Conservation (phyloP, 331 rosid genomes). For the Cydonia oblonga region DNA sequence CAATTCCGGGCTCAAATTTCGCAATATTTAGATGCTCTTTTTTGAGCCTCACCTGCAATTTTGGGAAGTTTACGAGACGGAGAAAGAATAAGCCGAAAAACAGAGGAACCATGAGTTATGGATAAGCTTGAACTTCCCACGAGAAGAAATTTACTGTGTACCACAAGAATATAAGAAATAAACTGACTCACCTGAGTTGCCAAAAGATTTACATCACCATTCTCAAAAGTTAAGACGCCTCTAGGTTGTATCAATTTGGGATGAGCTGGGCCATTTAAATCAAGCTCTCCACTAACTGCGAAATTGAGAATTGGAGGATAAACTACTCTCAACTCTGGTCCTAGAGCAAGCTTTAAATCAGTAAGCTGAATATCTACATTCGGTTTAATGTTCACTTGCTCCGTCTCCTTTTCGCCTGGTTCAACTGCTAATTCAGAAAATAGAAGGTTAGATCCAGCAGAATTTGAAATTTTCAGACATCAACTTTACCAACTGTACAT, state of each 20-base stretch:
- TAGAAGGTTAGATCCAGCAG: background rate
- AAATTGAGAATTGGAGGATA: constrained; percentile 84
- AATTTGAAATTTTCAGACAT: background rate
- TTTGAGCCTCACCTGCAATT: constrained; percentile 73
- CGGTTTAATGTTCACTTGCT: constrained; percentile 51
- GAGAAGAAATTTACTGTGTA: background rate
- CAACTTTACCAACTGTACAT: background rate
- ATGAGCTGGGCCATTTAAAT: constrained; percentile 71
- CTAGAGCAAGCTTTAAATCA: constrained; percentile 77
- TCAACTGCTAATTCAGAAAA: constrained; percentile 31
- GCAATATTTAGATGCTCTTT: constrained; percentile 76
- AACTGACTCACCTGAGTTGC: constrained; percentile 76
- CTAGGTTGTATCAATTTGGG: constrained; percentile 71
- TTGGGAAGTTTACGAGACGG: constrained; percentile 10
- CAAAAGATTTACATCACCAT: constrained; percentile 86
- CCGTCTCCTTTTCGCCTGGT: constrained; percentile 48
- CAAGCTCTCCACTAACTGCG: constrained; percentile 82
- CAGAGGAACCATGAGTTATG: background rate
- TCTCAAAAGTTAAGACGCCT: constrained; percentile 71
- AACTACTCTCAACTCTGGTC: constrained; percentile 86
- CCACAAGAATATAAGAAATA: constrained; percentile 1
- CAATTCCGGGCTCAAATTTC: constrained; percentile 84
- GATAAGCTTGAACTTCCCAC: background rate
- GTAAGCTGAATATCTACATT: constrained; percentile 49
- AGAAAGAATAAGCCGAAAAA: constrained; percentile 1